A percentile compares a stretch with the other conserved stretches of the same genome.
phyloP scores from a whole-genome alignment of 768 basidiomycete species.

The Jaapia argillacea region DNA sequence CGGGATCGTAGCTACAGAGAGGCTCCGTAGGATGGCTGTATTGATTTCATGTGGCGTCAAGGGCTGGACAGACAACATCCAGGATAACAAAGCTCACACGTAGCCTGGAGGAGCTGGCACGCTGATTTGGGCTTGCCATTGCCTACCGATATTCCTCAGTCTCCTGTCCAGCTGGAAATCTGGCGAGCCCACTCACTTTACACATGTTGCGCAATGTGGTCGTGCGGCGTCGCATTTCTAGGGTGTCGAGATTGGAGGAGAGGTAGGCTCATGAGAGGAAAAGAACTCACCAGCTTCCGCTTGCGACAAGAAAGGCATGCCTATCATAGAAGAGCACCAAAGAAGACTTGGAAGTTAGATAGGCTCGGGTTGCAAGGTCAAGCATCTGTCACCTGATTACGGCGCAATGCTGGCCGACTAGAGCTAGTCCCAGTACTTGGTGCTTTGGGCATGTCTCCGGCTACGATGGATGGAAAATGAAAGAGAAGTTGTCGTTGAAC shows the following conservation, averaged over 20 bases:
- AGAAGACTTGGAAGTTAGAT: not conserved
- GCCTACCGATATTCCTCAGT: slow-evolving; percentile 27
- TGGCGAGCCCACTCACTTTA: slow-evolving; percentile 44
- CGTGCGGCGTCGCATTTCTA: slow-evolving; percentile 87
- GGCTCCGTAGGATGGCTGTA: slow-evolving; percentile 76
- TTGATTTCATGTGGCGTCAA: slow-evolving; percentile 4
- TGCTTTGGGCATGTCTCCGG: slow-evolving; percentile 54
- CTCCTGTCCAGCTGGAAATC: not conserved
- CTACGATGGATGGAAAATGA: too few relatives aligned
- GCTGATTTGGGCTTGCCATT: slow-evolving; percentile 74
- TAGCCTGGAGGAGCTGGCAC: slow-evolving; percentile 83
- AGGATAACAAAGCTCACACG: slow-evolving; percentile 33
- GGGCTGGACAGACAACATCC: slow-evolving; percentile 6
- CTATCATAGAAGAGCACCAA: slow-evolving; percentile 22
- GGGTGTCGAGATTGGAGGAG: slow-evolving; percentile 6
- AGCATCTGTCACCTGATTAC: slow-evolving; percentile 51
- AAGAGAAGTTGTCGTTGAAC: too few relatives aligned
- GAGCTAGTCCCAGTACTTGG: slow-evolving; percentile 30
- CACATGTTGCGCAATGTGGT: slow-evolving; percentile 78
- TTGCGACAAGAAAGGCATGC: slow-evolving; percentile 78
- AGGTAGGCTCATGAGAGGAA: not conserved
- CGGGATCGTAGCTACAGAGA: slow-evolving; percentile 78
- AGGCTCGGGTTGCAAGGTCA: too few relatives aligned
- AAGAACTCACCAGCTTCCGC: slow-evolving; percentile 64
- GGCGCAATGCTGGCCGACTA: slow-evolving; percentile 56